Base-by-base conservation (phyloP, 2,329 filamentous ascomycete species). In the Xylaria sp. region DNA sequence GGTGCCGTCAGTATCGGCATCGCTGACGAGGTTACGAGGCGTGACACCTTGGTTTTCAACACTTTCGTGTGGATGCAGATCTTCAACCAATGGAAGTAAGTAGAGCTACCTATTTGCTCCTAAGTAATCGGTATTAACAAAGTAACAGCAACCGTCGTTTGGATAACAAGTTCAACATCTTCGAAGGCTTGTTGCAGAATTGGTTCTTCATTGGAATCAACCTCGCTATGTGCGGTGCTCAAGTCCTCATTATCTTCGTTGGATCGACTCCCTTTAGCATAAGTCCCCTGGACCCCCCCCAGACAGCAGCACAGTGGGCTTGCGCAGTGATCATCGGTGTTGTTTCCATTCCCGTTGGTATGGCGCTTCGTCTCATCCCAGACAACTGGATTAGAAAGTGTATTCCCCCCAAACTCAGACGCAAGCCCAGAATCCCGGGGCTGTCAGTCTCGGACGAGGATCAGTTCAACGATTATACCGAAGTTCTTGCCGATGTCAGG, bases 31-130 rank as follows among this genome's bases (percentile, higher is more conserved):
- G 39, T 43, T n/a, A 50, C 54, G 1, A 79, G 89, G 64, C 79
- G 95, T 55, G 78, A 86, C 51, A 95, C 92, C 2, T 81, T 97
- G 44, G 90, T 97, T 7, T 97, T 97, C 82, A 97, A 97, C 77
- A 94, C 91, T 0, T 97, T 97, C 69, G 93, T 97, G 48, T 97
- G 93, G 93, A 97, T 97, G 92, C 93, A 97, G 66, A 95, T 97
- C 65, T 97, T 97, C 78, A 97, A 97, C 74, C 89, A 96, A 69
- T 90, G 95, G 83, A 97, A 97, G 84, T 87, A 80, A 83, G 84
- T 85, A 59, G 2, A 41, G 16, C 81, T 83, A 57, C 2, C 19
- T 18, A 21, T 16, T 52, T 40, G 51, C 42, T 63, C 43, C 19
- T 17, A 2, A 41, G 9, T 11, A 47, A 42, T 19, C 13, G 8